Evolutionary conservation across 345 rosid genomes (phyloP).

Genomic region (Tarenaya hassleriana): DNA sequence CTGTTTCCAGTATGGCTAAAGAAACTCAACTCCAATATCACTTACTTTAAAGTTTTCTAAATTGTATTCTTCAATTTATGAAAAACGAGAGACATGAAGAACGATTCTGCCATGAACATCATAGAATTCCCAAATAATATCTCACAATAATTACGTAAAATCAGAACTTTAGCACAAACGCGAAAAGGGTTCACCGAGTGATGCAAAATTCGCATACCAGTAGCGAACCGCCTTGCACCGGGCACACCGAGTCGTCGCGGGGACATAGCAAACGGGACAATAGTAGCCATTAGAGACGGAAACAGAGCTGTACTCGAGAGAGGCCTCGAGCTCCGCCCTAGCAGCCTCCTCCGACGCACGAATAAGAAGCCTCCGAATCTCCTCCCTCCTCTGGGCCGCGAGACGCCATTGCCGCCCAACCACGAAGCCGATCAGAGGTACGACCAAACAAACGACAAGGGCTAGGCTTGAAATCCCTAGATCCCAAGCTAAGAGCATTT

Average conservation of each 20-base stretch:
- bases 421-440: conserved; percentile 41
- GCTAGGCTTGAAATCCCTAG: conserved; percentile 79
- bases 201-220: conserved; percentile 45
- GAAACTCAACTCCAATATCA: no score
- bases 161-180: conserved; percentile 7
- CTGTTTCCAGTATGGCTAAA: conserved; percentile 13
- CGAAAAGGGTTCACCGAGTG: neutral
- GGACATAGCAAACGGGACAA: conserved; percentile 70
- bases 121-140: neutral
- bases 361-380: conserved; percentile 66
- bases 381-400: conserved; percentile 50
- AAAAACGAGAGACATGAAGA: neutral
- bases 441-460: conserved; percentile 43
- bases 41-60: neutral
- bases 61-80: neutral
- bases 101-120: neutral
- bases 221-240: conserved; percentile 84
- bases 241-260: conserved; percentile 77
- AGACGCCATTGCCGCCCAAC: conserved; percentile 70
- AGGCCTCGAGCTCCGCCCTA: conserved; percentile 79
- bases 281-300: conserved; percentile 35
- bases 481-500: conserved; percentile 78
- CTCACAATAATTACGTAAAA: neutral
- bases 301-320: conserved; percentile 33
- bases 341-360: conserved; percentile 81